These are phyloP conservation scores for Sugiyamaella neomexicana DNA, from an alignment of 1,139 yeast genomes.

Conservation along the genomic window DNA sequence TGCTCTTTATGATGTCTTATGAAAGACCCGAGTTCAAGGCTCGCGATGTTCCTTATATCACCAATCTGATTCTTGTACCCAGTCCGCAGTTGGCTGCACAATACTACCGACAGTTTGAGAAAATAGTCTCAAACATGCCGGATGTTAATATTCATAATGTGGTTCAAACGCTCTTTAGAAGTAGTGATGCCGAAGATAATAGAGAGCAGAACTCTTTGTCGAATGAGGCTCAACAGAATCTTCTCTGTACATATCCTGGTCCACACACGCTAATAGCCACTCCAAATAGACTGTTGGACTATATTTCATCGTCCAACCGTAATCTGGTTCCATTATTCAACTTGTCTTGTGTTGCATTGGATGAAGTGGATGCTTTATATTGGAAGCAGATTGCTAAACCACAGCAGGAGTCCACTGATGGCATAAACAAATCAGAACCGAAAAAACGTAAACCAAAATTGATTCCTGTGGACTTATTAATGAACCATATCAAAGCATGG, in stretches of 20 bases:
- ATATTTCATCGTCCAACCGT: constrained; percentile 43
- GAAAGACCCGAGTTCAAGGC: constrained; percentile 5
- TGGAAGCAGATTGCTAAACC: constrained; percentile 5
- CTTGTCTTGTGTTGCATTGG: constrained; percentile 29
- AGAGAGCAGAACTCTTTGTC: constrained; percentile 26
- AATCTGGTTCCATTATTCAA: constrained; percentile 25
- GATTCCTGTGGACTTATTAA: constrained; percentile 26
- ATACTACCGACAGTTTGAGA: constrained; percentile 47
- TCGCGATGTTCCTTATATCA: constrained; percentile 20
- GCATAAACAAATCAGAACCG: neutral
- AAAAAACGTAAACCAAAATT: constrained; percentile 12
- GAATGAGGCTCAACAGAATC: constrained; percentile 52
- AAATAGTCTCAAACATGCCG: constrained; percentile 45
- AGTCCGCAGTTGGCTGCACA: constrained; percentile 81
- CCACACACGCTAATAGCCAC: constrained; percentile 85
- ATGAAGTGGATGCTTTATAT: constrained; percentile 29
- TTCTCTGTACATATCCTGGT: constrained; percentile 61
- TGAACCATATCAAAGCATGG: constrained; percentile 28
- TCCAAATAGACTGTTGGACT: constrained; percentile 81
- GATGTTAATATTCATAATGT: constrained; percentile 47
- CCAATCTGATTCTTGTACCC: constrained; percentile 64
- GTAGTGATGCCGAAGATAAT: constrained; percentile 73
- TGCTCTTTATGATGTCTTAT: constrained; percentile 29
- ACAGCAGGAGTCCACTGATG: no score
- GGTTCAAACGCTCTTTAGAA: constrained; percentile 62